These are phyloP conservation scores for Exophiala dermatitidis DNA, from an alignment of 2,329 filamentous ascomycete species.

Conservation along the genomic window DNA sequence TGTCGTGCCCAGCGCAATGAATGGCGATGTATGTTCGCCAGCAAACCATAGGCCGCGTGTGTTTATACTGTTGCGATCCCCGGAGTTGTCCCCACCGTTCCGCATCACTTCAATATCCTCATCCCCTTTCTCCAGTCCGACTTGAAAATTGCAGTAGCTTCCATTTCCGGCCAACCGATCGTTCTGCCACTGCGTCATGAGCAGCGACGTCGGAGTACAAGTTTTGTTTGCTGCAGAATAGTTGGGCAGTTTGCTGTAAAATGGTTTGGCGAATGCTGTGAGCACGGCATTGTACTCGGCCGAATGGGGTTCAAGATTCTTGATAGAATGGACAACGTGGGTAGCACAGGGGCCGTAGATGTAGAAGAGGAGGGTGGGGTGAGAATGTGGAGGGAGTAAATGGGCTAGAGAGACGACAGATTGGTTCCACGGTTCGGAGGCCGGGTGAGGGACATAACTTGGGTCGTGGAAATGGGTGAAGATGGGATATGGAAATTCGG, in stretches of 20 bases:
- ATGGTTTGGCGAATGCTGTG: slow-evolving; percentile 64
- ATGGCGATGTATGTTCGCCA: slow-evolving; percentile 84
- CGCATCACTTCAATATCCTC: slow-evolving; percentile 60
- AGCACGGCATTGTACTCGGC: slow-evolving; percentile 50
- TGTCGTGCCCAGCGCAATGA: slow-evolving; percentile 78
- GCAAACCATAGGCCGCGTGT: slow-evolving; percentile 66
- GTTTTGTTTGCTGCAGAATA: slow-evolving; percentile 49
- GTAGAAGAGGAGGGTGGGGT: slow-evolving; percentile 80
- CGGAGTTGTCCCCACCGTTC: slow-evolving; percentile 36
- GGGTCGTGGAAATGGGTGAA: slow-evolving; percentile 73
- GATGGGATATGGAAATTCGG: slow-evolving; percentile 45
- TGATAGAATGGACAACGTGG: slow-evolving; percentile 30
- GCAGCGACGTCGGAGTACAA: slow-evolving; percentile 56
- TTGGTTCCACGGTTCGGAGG: slow-evolving; percentile 62
- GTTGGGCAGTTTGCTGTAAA: slow-evolving; percentile 66
- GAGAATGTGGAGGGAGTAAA: slow-evolving; percentile 51
- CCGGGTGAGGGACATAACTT: slow-evolving; percentile 55
- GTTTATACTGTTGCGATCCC: neutral
- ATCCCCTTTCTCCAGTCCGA: slow-evolving; percentile 63
- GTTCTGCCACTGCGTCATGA: slow-evolving; percentile 69
- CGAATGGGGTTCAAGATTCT: slow-evolving; percentile 32
- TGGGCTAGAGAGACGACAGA: slow-evolving; percentile 71
- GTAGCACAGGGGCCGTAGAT: slow-evolving; percentile 39
- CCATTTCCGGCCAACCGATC: slow-evolving; percentile 76
- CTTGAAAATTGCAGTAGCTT: slow-evolving; percentile 78